A percentile compares a stretch with the other conserved stretches of the same genome.
Evolutionary conservation across 1,284 basidiomycete genomes (phyloP).

Genomic region (Neonothopanus nambi): DNA sequence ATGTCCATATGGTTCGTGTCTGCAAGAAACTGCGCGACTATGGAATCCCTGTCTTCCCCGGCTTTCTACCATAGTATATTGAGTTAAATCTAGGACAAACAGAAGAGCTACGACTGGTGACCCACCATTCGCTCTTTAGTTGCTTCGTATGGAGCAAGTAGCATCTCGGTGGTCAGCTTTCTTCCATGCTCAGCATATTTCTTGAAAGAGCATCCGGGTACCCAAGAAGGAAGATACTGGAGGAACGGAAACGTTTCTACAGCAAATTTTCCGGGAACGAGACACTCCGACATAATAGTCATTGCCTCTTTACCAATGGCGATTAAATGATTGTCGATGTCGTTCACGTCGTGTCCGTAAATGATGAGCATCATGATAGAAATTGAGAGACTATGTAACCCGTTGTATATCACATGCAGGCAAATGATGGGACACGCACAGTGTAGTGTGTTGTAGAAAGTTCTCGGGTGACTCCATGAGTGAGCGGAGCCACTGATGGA

Average conservation of each 20-base stretch:
- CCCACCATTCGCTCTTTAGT: background rate
- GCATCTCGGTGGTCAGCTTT: background rate
- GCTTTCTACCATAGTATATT: background rate
- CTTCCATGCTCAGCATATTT: background rate
- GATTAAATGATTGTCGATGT: background rate
- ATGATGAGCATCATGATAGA: slow-evolving; percentile 1
- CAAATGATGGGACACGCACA: background rate
- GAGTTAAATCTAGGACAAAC: background rate
- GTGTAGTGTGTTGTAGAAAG: background rate
- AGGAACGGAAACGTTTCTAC: background rate
- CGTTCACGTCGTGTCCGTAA: background rate
- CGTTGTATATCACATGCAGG: background rate
- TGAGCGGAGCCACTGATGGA: background rate
- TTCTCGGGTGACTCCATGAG: background rate
- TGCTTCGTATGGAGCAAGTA: background rate
- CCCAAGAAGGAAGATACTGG: background rate
- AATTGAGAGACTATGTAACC: background rate
- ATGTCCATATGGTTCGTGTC: background rate
- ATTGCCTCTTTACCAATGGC: background rate
- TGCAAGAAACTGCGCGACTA: background rate
- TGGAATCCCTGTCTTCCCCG: background rate
- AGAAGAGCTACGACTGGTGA: background rate
- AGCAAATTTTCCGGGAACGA: slow-evolving; percentile 1
- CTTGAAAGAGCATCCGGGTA: background rate
- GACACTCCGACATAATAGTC: background rate